These are phyloP conservation scores for Sporisorium graminicola DNA, from an alignment of 1,284 basidiomycete species.

Conservation along the genomic window DNA sequence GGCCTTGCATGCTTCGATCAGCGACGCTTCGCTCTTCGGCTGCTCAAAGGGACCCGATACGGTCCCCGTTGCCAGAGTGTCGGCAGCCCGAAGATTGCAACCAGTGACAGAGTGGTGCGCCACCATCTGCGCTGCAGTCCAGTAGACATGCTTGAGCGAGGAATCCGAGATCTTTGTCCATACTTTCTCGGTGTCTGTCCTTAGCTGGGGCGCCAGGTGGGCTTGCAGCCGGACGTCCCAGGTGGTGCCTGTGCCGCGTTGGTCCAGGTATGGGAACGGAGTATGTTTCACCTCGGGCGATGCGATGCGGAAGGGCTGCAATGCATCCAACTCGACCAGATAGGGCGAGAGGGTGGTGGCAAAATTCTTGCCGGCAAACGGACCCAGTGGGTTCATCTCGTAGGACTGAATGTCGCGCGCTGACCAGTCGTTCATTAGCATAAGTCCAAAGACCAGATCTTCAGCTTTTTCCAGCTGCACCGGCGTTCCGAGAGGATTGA, in stretches of 20 bases:
- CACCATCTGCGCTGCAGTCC: conserved; percentile 37
- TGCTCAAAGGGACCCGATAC: conserved; percentile 24
- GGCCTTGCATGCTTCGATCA: conserved; percentile 22
- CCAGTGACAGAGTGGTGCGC: conserved; percentile 35
- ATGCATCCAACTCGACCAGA: conserved; percentile 14
- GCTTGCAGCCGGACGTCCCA: conserved; percentile 23
- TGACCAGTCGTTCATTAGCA: conserved; percentile 58
- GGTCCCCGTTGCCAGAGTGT: conserved; percentile 36
- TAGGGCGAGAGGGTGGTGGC: conserved; percentile 39
- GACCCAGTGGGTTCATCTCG: conserved; percentile 33
- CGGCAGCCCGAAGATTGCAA: conserved; percentile 27
- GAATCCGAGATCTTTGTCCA: conserved; percentile 30
- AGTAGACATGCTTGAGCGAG: conserved; percentile 34
- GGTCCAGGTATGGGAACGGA: conserved; percentile 21
- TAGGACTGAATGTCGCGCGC: conserved; percentile 42
- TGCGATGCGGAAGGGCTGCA: conserved; percentile 23
- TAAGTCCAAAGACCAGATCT: conserved; percentile 39
- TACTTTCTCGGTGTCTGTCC: neutral
- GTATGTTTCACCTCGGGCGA: conserved; percentile 8
- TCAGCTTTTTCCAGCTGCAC: conserved; percentile 18
- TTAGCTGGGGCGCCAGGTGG: conserved; percentile 4
- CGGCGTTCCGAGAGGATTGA: conserved; percentile 20
- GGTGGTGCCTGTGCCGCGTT: conserved; percentile 8
- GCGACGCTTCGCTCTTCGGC: conserved; percentile 15
- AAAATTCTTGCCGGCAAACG: conserved; percentile 29